These are phyloP conservation scores for Pseudozyma sp. DNA, from an alignment of 1,284 basidiomycete species.

Conservation along the genomic window DNA sequence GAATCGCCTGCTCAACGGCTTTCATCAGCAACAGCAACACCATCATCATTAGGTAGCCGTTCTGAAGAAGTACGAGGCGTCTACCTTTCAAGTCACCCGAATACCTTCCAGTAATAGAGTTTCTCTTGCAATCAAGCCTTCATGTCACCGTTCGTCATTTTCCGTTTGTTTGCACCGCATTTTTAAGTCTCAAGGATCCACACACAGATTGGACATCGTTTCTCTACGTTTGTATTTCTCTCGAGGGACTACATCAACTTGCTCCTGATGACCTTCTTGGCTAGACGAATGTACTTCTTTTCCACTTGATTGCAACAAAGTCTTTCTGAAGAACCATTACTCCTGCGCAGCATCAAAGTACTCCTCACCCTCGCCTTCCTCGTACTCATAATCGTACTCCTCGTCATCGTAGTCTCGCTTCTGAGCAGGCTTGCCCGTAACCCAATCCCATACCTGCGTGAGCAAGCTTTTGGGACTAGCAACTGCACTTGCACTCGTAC, in stretches of 20 bases:
- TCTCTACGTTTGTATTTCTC: no score
- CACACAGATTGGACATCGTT: no score
- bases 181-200: no score
- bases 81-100: neutral
- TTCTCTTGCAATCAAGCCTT: no score
- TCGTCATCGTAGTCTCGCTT: conserved; percentile 25
- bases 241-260: no score
- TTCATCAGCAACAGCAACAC: conserved; percentile 13
- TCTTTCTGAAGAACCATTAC: neutral
- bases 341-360: conserved; percentile 20
- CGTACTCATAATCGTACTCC: conserved; percentile 17
- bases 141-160: no score
- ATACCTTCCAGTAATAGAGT: neutral
- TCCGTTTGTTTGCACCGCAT: no score
- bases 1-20: conserved; percentile 32
- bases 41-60: neutral
- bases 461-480: conserved; percentile 12
- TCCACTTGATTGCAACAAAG: neutral
- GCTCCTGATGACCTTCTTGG: no score
- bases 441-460: conserved; percentile 40
- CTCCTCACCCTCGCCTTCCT: conserved; percentile 5
- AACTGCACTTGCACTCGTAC: no score
- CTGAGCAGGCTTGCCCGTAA: conserved; percentile 23
- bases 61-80: neutral
- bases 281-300: neutral